A percentile compares a stretch with the other conserved stretches of the same genome.
These are phyloP conservation scores for Rhizophora mangle DNA, from an alignment of 345 rosid genomes.

Conservation along the genomic window DNA sequence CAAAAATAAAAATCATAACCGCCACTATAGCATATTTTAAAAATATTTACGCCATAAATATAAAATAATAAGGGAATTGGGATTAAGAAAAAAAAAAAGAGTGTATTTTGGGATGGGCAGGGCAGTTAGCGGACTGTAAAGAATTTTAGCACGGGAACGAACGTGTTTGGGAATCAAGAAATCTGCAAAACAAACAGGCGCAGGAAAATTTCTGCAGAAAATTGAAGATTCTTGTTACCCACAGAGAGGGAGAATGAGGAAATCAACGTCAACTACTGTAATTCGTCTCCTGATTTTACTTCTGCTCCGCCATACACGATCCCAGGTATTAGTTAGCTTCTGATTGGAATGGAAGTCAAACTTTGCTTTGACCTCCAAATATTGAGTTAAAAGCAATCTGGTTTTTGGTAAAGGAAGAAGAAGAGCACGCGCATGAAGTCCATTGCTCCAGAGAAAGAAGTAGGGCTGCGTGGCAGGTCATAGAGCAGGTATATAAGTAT, in stretches of 20 bases:
- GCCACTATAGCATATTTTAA: too few relatives aligned
- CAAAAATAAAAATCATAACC: too few relatives aligned
- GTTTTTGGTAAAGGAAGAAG: constrained; percentile 1
- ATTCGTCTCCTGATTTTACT: constrained; percentile 1
- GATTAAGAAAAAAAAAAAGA: too few relatives aligned
- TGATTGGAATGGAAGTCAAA: too few relatives aligned
- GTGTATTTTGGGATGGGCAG: too few relatives aligned
- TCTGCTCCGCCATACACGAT: not conserved
- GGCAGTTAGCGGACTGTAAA: too few relatives aligned
- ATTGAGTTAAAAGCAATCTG: not conserved
- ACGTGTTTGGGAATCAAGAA: not conserved
- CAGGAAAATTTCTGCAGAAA: not conserved
- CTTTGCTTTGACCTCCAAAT: too few relatives aligned
- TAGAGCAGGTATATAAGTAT: constrained; percentile 54
- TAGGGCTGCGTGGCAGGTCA: constrained; percentile 72
- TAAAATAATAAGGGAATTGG: too few relatives aligned
- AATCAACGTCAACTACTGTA: not conserved
- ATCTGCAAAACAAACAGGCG: constrained; percentile 4
- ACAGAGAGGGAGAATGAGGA: not conserved
- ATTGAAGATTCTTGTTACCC: not conserved
- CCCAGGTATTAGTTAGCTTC: constrained; percentile 4
- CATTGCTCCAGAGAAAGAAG: constrained; percentile 95
- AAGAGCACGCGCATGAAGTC: constrained; percentile 32
- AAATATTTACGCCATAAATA: too few relatives aligned
- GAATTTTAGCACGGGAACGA: too few relatives aligned